Conservation (phyloP, 2,329 filamentous ascomycete species). For the Epichloe sp. region DNA sequence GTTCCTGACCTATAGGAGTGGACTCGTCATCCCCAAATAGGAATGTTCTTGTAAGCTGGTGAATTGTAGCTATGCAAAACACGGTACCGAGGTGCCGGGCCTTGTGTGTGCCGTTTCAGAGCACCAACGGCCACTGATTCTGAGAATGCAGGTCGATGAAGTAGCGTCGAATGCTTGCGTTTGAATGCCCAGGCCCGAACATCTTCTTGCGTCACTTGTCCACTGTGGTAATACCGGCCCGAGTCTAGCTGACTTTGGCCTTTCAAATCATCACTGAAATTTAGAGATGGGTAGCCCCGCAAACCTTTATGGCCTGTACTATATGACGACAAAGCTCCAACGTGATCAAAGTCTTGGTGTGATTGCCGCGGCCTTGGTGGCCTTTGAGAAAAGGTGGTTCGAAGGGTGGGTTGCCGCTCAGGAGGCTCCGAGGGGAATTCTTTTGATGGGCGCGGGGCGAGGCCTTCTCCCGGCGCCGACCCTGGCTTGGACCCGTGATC, state of each 20-base stretch:
- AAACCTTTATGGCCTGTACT: neutral
- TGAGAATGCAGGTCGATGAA: slow-evolving; percentile 5
- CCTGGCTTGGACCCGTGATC: too few species aligned
- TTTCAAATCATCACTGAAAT: too few species aligned
- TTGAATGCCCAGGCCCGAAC: neutral
- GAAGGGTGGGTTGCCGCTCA: slow-evolving; percentile 6
- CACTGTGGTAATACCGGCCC: neutral
- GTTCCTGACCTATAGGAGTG: neutral
- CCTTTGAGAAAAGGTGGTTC: slow-evolving; percentile 3
- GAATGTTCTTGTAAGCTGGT: slow-evolving; percentile 39
- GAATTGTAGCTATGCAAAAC: slow-evolving; percentile 47
- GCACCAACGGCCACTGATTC: neutral
- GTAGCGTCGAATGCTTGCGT: slow-evolving; percentile 6
- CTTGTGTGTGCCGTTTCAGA: slow-evolving; percentile 4
- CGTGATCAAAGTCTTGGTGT: neutral
- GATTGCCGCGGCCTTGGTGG: neutral
- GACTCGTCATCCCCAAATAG: slow-evolving; percentile 38
- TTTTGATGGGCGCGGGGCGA: too few species aligned
- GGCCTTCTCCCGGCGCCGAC: too few species aligned
- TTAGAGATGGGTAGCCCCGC: too few species aligned
- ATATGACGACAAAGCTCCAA: too few species aligned
- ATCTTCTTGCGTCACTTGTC: neutral
- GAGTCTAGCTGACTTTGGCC: neutral
- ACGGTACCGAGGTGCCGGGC: slow-evolving; percentile 32
- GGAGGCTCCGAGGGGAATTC: slow-evolving; percentile 7